phyloP scores from a whole-genome alignment of 2,329 filamentous ascomycete genomes.

The Claviceps sp. region DNA sequence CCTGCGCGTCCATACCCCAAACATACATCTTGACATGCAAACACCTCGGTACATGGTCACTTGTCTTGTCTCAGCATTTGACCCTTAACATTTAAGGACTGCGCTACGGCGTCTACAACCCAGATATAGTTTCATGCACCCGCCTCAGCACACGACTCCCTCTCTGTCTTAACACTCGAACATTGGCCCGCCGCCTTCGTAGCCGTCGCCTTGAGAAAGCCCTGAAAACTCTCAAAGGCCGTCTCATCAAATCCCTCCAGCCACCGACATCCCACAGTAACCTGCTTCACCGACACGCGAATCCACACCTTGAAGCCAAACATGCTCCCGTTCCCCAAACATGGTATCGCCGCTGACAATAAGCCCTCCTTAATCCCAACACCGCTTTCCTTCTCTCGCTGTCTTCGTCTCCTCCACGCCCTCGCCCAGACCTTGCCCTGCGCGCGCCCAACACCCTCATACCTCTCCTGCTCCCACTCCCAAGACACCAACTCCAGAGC shows the following conservation, averaged over 20 bases:
- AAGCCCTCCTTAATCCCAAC: neutral
- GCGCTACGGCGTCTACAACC: no score
- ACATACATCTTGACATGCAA: no score
- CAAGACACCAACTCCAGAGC: constrained; percentile 47
- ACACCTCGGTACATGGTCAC: no score
- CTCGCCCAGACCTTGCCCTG: constrained; percentile 68
- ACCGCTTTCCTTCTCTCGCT: constrained; percentile 33
- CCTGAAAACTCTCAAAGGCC: constrained; percentile 78
- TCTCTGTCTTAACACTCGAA: no score
- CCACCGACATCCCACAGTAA: constrained; percentile 44
- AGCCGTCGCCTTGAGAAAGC: constrained; percentile 48
- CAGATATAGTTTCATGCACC: no score
- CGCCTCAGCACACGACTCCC: no score
- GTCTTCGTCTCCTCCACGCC: constrained; percentile 51
- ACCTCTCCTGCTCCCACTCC: constrained; percentile 42
- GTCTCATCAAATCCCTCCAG: constrained; percentile 58
- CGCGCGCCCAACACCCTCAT: constrained; percentile 48
- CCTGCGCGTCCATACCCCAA: no score
- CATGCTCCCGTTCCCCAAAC: constrained; percentile 17
- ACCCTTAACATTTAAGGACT: no score
- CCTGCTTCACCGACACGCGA: constrained; percentile 22
- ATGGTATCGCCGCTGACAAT: neutral
- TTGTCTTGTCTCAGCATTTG: no score
- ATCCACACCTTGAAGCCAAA: constrained; percentile 49
- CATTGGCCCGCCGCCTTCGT: constrained; percentile 4